These are phyloP conservation scores for Aspergillus saccharolyticus DNA, from an alignment of 495 filamentous ascomycete genomes.

Conservation along the genomic window DNA sequence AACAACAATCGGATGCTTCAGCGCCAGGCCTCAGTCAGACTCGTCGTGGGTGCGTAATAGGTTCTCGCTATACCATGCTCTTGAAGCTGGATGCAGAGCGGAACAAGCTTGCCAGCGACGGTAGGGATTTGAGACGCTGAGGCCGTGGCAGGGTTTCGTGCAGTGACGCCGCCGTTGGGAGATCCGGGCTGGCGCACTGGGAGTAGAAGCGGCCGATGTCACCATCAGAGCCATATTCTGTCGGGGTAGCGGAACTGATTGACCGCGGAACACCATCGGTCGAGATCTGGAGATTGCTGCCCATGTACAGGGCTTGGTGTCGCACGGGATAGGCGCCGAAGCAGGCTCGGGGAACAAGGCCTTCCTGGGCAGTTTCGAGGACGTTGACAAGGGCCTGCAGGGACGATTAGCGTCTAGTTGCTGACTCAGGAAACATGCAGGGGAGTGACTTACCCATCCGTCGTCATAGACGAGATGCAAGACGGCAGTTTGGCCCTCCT, in stretches of 20 bases:
- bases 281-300: conserved; percentile 1
- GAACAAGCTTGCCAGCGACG: conserved; percentile 4
- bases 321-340: neutral
- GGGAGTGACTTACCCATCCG: neutral
- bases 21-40: neutral
- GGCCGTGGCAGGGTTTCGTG: neutral
- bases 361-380: neutral
- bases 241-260: neutral
- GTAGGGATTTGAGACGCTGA: neutral
- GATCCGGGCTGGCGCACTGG: neutral
- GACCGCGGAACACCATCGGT: neutral
- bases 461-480: conserved; percentile 3
- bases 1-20: neutral
- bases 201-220: neutral
- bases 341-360: neutral
- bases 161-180: neutral
- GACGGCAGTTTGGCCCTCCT: conserved; percentile 1
- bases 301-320: conserved; percentile 3
- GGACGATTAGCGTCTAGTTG: neutral
- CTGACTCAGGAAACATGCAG: neutral
- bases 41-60: neutral
- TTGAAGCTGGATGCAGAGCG: neutral
- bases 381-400: conserved; percentile 1
- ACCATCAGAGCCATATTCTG: neutral
- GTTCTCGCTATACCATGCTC: neutral